Evolutionary conservation across 225 moss, liverwort and hornwort genomes (phyloP), one percentile per base, ranked within the genome.

Genomic region (Polytrichum commune): DNA sequence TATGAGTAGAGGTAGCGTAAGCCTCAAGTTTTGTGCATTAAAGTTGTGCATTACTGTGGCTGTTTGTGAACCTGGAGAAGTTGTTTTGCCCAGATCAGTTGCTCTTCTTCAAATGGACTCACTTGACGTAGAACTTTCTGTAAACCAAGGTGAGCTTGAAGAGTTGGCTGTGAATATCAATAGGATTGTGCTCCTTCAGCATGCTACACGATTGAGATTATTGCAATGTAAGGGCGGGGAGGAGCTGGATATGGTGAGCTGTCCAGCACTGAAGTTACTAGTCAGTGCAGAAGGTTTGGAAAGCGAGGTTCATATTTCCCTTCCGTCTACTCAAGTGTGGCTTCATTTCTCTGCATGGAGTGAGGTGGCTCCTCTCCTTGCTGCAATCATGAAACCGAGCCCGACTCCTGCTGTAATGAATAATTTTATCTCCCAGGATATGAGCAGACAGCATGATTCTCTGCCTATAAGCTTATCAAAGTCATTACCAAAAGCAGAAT

Each of bases 241-340:
- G 56, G 86, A 77, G 46, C 77, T 74, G 54, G 33, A 53, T 13
- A 73, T 32, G 28, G 53, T 68, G 18, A 33, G 63, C 64, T 78
- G 77, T 64, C 75, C 87, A 56, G 75, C 74, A 53, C 68, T 83
- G 5, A 83, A 87, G 65, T 61, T 83, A 54, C 60, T 81, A 73
- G 65, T 86, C 13, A 55, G 74, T 35, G 55, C 89, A 67, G 80
- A 74, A 60, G 78, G 79, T 30, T 61, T 74, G 63, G 80, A 83
- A 63, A 72, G 63, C 23, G 92, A 93, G 74, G 89, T 90, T 69
- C 89, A 89, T 54, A 75, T 93, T 60, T 79, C 90, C 73, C 81
- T 93, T 74, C 96, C 96, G 23, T 84, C 74, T 75, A 86, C 76
- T 66, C 84, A 82, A 78, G 76, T 93, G 61, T 93, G 96, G 96